Conservation (phyloP, 1,284 basidiomycete species). For the Dichomitus squalens region DNA sequence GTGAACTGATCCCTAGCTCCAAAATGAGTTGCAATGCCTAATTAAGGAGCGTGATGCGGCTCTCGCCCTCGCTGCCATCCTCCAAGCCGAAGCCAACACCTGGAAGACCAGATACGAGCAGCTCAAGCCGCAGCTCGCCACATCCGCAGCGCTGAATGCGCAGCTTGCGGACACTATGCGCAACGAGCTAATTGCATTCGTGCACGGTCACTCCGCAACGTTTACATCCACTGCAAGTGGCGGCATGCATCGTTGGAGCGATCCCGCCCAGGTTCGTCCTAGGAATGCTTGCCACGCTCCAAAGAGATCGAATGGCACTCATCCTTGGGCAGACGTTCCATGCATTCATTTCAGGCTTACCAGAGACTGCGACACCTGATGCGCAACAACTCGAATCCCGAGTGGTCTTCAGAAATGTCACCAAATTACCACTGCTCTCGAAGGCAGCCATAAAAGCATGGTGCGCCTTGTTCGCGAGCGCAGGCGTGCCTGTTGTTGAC, state of each 20-base stretch:
- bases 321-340: neutral
- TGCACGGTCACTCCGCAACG: too few species aligned
- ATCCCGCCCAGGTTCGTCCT: neutral
- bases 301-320: neutral
- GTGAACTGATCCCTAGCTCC: too few species aligned
- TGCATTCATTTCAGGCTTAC: conserved; percentile 3
- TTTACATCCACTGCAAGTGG: too few species aligned
- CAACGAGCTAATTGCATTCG: neutral
- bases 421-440: conserved; percentile 11
- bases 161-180: neutral
- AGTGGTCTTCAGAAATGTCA: conserved; percentile 5
- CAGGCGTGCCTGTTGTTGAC: too few species aligned
- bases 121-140: conserved; percentile 1
- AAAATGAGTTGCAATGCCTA: neutral
- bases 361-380: neutral
- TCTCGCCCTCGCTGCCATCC: neutral
- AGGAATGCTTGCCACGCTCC: neutral
- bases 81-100: neutral
- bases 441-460: conserved; percentile 17
- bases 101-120: conserved; percentile 12
- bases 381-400: neutral
- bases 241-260: too few species aligned
- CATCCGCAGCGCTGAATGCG: neutral
- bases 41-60: neutral
- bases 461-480: neutral